A percentile compares a stretch with the other conserved stretches of the same genome.
phyloP scores from a whole-genome alignment of 768 basidiomycete genomes.

The Leccinum subtestaceum region DNA sequence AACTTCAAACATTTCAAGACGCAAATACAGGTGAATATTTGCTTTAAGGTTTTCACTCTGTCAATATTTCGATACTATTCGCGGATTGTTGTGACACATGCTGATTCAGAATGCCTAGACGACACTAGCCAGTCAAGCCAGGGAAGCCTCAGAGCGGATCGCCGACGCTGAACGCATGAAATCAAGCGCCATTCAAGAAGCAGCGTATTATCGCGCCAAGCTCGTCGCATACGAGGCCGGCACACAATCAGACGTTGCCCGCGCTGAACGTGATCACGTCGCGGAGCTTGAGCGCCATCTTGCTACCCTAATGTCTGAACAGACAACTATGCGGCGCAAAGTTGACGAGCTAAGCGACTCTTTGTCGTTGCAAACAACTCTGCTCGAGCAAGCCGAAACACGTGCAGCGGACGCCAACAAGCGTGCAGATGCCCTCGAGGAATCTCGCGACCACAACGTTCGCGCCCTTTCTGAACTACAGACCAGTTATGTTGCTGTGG shows the following conservation, averaged over 20 bases:
- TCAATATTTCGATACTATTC: not conserved
- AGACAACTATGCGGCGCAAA: conserved; percentile 65
- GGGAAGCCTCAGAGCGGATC: conserved; percentile 70
- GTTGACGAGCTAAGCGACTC: conserved; percentile 70
- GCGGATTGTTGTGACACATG: not conserved
- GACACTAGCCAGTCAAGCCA: conserved; percentile 73
- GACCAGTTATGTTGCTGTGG: conserved; percentile 54
- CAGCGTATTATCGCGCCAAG: conserved; percentile 94
- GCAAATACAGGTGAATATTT: conserved; percentile 71
- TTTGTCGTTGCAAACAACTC: conserved; percentile 70
- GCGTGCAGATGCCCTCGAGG: conserved; percentile 74
- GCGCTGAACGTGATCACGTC: conserved; percentile 76
- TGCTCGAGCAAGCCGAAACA: conserved; percentile 77
- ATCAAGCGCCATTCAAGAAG: conserved; percentile 82
- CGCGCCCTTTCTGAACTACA: conserved; percentile 72
- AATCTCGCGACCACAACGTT: conserved; percentile 57
- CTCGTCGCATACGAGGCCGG: conserved; percentile 79
- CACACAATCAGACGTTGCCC: conserved; percentile 59
- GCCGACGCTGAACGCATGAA: conserved; percentile 78
- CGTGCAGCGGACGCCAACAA: conserved; percentile 70
- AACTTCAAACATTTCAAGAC: conserved; percentile 87
- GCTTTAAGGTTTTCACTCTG: not conserved
- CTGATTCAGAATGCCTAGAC: conserved; percentile 43
- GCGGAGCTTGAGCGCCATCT: conserved; percentile 72
- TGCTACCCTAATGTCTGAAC: conserved; percentile 57